Evolutionary conservation across 1,284 basidiomycete genomes (phyloP).

Genomic region (Ustilago bromivora): DNA sequence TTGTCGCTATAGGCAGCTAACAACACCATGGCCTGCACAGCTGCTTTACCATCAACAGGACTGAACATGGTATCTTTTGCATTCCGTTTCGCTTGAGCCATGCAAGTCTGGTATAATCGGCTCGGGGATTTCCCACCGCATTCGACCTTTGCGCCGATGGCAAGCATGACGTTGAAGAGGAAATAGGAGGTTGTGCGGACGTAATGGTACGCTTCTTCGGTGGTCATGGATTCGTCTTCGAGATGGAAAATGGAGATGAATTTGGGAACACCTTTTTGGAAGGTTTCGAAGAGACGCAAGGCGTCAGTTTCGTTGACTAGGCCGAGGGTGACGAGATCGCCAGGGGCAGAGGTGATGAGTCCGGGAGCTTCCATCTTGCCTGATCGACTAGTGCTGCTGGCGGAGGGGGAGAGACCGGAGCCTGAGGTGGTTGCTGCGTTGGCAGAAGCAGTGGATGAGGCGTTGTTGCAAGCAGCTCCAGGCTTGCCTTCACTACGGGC

Average conservation of each 20-base stretch:
- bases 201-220: constrained; percentile 75
- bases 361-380: constrained; percentile 52
- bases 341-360: constrained; percentile 26
- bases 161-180: constrained; percentile 89
- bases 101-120: constrained; percentile 85
- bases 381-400: constrained; percentile 17
- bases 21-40: constrained; percentile 91
- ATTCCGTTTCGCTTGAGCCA: constrained; percentile 93
- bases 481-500: constrained; percentile 10
- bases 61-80: constrained; percentile 91
- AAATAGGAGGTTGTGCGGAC: constrained; percentile 89
- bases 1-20: constrained; percentile 93
- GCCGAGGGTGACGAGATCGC: constrained; percentile 46
- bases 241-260: constrained; percentile 95
- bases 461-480: constrained; percentile 5
- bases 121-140: constrained; percentile 86
- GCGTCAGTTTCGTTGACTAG: constrained; percentile 85
- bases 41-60: constrained; percentile 90
- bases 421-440: constrained; percentile 1
- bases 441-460: constrained; percentile 1
- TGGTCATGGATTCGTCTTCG: constrained; percentile 90
- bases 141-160: constrained; percentile 89
- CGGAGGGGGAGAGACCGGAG: constrained; percentile 26
- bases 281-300: constrained; percentile 63
- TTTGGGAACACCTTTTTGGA: constrained; percentile 73